These are phyloP conservation scores for Cercospora sp. DNA, from an alignment of 2,329 filamentous ascomycete genomes.

Conservation along the genomic window DNA sequence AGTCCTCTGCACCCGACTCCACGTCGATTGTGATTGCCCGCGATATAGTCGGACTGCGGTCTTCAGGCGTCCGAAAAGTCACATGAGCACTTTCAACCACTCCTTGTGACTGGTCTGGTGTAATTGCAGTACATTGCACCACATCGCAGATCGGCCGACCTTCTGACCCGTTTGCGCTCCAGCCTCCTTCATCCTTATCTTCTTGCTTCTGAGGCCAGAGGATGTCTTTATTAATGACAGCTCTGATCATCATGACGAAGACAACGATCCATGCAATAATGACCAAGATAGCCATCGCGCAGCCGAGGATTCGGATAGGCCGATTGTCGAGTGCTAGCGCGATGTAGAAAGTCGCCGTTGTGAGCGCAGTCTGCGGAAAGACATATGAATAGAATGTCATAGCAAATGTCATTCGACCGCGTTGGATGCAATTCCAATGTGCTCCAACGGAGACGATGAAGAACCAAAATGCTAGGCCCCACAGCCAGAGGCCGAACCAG, in stretches of 20 bases:
- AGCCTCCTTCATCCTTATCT: conserved; percentile 63
- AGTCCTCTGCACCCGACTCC: background rate
- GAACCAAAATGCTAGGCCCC: conserved; percentile 82
- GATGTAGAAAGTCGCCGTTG: conserved; percentile 70
- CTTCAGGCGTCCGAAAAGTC: background rate
- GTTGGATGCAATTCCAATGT: conserved; percentile 65
- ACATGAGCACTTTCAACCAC: background rate
- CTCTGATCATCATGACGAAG: conserved; percentile 68
- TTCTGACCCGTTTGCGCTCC: conserved; percentile 34
- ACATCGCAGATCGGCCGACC: background rate
- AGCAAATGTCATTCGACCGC: conserved; percentile 68
- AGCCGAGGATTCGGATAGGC: conserved; percentile 67
- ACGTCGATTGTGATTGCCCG: background rate
- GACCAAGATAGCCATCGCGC: conserved; percentile 65
- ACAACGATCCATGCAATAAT: conserved; percentile 69
- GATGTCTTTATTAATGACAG: conserved; percentile 67
- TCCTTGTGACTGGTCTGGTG: background rate
- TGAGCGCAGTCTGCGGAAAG: conserved; percentile 68
- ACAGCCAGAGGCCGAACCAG: conserved; percentile 74
- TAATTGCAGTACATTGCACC: background rate
- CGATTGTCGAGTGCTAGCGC: conserved; percentile 52
- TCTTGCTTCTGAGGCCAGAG: conserved; percentile 74
- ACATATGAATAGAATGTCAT: conserved; percentile 87
- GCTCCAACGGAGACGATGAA: conserved; percentile 78
- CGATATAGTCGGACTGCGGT: background rate